Evolutionary conservation across 371 early-diverging fungal species (phyloP).

Genomic region (Neoconidiobolus thromboides): DNA sequence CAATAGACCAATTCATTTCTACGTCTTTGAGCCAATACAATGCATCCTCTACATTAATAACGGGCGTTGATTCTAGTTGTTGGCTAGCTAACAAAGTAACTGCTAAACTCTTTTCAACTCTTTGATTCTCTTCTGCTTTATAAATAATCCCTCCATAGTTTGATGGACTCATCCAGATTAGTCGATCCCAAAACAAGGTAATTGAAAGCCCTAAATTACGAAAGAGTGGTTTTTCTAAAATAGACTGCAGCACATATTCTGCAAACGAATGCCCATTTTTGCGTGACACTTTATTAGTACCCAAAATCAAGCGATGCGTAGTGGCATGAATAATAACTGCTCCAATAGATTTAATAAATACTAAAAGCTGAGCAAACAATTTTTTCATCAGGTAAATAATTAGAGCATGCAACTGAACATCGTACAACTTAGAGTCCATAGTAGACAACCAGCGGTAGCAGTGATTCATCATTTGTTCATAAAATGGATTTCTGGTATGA

Average conservation of each 20-base stretch:
- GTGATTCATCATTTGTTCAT: constrained; percentile 55
- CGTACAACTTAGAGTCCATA: constrained; percentile 52
- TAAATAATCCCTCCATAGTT: constrained; percentile 65
- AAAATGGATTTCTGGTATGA: constrained; percentile 33
- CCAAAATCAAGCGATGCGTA: constrained; percentile 56
- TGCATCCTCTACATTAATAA: constrained; percentile 13
- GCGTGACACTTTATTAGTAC: constrained; percentile 53
- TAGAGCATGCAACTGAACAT: constrained; percentile 56
- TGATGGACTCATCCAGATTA: constrained; percentile 81
- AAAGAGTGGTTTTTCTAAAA: constrained; percentile 52
- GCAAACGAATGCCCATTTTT: constrained; percentile 50
- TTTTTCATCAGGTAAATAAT: constrained; percentile 77
- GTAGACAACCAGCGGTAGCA: constrained; percentile 79
- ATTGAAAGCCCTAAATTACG: constrained; percentile 41
- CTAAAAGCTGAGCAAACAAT: constrained; percentile 59
- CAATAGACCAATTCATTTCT: constrained; percentile 76
- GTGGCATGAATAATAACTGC: constrained; percentile 58
- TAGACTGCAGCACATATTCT: constrained; percentile 43
- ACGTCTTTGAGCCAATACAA: constrained; percentile 8
- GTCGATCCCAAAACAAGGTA: constrained; percentile 48
- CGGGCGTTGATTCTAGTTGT: constrained; percentile 6
- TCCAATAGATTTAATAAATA: constrained; percentile 59
- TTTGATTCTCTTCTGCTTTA: neutral
- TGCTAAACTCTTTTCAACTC: neutral
- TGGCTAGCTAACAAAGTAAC: neutral